phyloP scores from a whole-genome alignment of 148 eudicot species.

The Polygonum aviculare region DNA sequence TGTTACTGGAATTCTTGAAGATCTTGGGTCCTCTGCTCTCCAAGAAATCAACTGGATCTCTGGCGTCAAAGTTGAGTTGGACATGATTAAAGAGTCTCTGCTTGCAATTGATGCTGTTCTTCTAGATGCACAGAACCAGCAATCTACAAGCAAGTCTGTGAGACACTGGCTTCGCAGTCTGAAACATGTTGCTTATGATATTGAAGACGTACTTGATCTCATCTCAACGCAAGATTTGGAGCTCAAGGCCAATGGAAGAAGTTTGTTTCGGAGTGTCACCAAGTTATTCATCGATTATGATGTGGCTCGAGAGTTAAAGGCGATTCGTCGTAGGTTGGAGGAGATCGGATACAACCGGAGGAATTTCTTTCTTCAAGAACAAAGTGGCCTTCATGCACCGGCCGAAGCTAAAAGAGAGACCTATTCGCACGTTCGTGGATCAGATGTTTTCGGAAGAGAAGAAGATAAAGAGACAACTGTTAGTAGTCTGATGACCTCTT shows the following conservation, averaged over 20 bases:
- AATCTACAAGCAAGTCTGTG: not conserved
- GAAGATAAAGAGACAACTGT: not conserved
- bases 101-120: not conserved
- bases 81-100: not conserved
- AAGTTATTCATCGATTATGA: not conserved
- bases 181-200: not conserved
- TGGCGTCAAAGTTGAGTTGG: not conserved
- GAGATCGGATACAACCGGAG: not conserved
- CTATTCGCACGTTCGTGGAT: not conserved
- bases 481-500: not conserved
- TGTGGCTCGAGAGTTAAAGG: not conserved
- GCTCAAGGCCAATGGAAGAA: not conserved
- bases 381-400: not conserved
- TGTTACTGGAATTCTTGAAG: not conserved
- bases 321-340: not conserved
- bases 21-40: not conserved
- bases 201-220: not conserved
- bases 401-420: not conserved
- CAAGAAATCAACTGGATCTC: not conserved
- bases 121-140: not conserved
- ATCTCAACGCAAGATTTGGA: not conserved
- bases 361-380: not conserved
- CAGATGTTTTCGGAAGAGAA: not conserved
- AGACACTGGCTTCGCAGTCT: not conserved
- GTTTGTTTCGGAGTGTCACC: not conserved